Percentiles rank a stretch among this genome's conserved stretches.
Evolutionary conservation across 2,329 filamentous ascomycete genomes (phyloP).

Genomic region (Neofusicoccum sp.): DNA sequence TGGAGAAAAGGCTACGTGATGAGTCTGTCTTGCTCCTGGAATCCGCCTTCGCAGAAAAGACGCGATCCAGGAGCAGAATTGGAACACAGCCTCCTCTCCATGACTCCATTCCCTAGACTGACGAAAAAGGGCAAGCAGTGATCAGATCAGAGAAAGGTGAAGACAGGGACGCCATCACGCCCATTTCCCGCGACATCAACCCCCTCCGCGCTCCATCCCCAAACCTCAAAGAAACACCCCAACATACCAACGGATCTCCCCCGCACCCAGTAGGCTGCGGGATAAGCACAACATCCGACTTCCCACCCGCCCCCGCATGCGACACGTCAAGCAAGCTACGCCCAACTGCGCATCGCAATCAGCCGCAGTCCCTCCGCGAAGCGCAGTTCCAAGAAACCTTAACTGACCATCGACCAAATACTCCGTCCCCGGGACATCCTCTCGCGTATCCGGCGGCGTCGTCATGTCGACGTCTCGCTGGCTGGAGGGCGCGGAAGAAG

Average conservation of each 20-base stretch:
- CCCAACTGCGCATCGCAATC: neutral
- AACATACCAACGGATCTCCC: constrained; percentile 29
- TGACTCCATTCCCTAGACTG: no score
- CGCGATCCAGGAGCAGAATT: neutral
- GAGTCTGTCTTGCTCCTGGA: neutral
- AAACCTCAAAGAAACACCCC: no score
- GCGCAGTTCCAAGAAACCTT: neutral
- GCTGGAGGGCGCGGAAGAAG: no score
- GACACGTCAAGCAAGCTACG: constrained; percentile 15
- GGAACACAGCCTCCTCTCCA: no score
- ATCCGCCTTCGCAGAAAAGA: neutral
- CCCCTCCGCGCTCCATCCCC: no score
- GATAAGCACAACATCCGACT: constrained; percentile 31
- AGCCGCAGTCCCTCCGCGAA: neutral
- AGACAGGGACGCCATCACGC: no score
- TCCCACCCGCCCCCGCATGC: constrained; percentile 25
- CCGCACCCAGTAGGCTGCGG: constrained; percentile 31
- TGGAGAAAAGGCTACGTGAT: neutral
- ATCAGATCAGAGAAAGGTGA: no score
- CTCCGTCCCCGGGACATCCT: constrained; percentile 34
- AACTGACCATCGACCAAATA: constrained; percentile 33
- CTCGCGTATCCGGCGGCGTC: neutral
- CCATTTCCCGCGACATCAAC: no score
- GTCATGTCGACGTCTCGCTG: no score
- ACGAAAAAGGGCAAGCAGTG: neutral